phyloP scores from a whole-genome alignment of 2,329 filamentous ascomycete species.

The Diaporthe helianthi region DNA sequence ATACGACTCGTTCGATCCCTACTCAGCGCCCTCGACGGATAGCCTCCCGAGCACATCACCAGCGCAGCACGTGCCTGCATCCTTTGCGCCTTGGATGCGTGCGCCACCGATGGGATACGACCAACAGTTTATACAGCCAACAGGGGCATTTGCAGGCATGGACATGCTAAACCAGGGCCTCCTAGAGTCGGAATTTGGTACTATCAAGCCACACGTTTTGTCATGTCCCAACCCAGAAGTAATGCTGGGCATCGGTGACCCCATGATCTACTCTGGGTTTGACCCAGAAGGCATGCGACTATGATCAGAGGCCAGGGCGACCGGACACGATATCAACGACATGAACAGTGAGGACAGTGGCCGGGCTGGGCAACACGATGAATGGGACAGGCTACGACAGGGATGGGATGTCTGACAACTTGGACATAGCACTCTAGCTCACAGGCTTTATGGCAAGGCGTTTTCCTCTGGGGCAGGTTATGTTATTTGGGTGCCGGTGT shows the following conservation, averaged over 20 bases:
- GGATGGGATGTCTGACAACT: background rate
- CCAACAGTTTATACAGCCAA: constrained; percentile 51
- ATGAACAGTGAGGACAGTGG: background rate
- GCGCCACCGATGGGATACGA: constrained; percentile 44
- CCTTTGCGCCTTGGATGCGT: constrained; percentile 32
- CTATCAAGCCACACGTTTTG: constrained; percentile 62
- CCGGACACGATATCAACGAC: background rate
- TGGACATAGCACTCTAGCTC: constrained; percentile 7
- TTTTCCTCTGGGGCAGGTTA: background rate
- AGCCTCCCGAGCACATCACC: constrained; percentile 44
- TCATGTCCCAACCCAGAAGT: constrained; percentile 60
- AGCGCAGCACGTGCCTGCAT: constrained; percentile 36
- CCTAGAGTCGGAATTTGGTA: constrained; percentile 59
- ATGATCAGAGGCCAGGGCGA: constrained; percentile 35
- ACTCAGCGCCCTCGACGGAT: constrained; percentile 38
- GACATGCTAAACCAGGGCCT: constrained; percentile 58
- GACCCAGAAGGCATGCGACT: constrained; percentile 54
- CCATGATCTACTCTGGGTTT: constrained; percentile 64
- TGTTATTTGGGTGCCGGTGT: background rate
- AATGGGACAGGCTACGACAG: background rate
- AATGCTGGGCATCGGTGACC: constrained; percentile 64
- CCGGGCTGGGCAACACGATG: background rate
- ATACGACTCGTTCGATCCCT: constrained; percentile 51
- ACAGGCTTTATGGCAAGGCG: constrained; percentile 19
- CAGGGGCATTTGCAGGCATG: constrained; percentile 50